phyloP scores from a whole-genome alignment of 257 asterid species.

The Galeopsis tetrahit region DNA sequence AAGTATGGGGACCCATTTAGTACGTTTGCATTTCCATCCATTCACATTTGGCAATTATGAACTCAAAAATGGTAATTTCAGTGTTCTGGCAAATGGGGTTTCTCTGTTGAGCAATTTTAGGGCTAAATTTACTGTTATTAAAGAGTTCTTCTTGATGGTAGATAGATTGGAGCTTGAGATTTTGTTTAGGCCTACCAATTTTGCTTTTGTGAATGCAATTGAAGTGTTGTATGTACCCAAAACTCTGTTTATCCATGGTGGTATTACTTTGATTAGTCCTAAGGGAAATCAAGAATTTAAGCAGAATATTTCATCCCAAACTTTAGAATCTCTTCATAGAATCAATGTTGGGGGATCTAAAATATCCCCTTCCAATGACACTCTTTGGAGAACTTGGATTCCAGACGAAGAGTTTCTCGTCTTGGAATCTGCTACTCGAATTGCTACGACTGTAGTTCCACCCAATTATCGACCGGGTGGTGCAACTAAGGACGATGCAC shows the following conservation, averaged over 20 bases:
- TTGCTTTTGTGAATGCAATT: conserved; percentile 70
- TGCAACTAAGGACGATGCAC: conserved; percentile 58
- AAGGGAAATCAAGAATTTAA: conserved; percentile 51
- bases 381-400: conserved; percentile 69
- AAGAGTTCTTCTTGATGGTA: conserved; percentile 60
- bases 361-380: conserved; percentile 64
- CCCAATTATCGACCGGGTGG: conserved; percentile 66
- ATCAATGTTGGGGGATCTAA: conserved; percentile 71
- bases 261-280: conserved; percentile 45
- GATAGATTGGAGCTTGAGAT: conserved; percentile 51
- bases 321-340: conserved; percentile 66
- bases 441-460: conserved; percentile 41
- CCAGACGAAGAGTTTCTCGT: conserved; percentile 65
- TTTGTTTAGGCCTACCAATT: conserved; percentile 49
- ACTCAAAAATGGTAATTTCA: conserved; percentile 45
- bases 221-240: conserved; percentile 65
- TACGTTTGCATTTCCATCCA: conserved; percentile 69
- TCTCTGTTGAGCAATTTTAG: conserved; percentile 45
- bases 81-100: conserved; percentile 58
- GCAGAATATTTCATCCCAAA: conserved; percentile 57
- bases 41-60: conserved; percentile 48
- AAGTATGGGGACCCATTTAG: conserved; percentile 59
- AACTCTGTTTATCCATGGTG: conserved; percentile 39
- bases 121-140: conserved; percentile 40
- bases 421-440: conserved; percentile 57